phyloP scores from a whole-genome alignment of 2,329 filamentous ascomycete species.

The Byssochlamys sp. region DNA sequence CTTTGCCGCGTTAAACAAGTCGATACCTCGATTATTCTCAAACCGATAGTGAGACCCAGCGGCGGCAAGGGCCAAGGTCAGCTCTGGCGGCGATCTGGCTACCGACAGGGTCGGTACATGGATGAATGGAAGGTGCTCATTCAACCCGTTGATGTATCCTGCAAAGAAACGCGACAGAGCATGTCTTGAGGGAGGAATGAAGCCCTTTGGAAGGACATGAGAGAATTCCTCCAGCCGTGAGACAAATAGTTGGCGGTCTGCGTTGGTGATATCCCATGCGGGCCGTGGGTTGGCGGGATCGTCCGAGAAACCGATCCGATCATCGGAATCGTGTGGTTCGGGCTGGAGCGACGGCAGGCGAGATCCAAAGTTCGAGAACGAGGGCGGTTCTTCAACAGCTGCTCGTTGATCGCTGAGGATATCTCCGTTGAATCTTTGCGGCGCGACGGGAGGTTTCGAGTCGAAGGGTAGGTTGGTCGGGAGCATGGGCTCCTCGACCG shows the following conservation, averaged over 20 bases:
- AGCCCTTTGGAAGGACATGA: constrained; percentile 37
- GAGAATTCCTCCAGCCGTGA: constrained; percentile 38
- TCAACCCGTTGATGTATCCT: constrained; percentile 43
- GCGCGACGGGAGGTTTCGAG: constrained; percentile 20
- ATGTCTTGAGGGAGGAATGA: constrained; percentile 41
- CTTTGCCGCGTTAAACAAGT: constrained; percentile 49
- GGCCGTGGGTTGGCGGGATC: constrained; percentile 30
- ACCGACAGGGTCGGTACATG: constrained; percentile 41
- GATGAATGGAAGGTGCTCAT: constrained; percentile 44
- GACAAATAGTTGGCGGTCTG: constrained; percentile 37
- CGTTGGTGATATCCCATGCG: constrained; percentile 39
- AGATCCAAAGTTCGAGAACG: constrained; percentile 41
- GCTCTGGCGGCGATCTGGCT: constrained; percentile 37
- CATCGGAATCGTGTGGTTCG: constrained; percentile 36
- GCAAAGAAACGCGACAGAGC: constrained; percentile 41
- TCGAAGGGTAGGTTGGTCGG: constrained; percentile 28
- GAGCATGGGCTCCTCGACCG: constrained; percentile 31
- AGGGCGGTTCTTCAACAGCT: constrained; percentile 31
- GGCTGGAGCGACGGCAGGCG: constrained; percentile 39
- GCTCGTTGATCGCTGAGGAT: constrained; percentile 29
- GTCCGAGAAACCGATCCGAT: constrained; percentile 32
- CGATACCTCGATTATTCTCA: constrained; percentile 43
- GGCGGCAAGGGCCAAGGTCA: constrained; percentile 44
- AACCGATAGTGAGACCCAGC: constrained; percentile 42
- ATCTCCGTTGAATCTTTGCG: constrained; percentile 30